These are phyloP conservation scores for Plectranthus barbatus DNA, from an alignment of 257 asterid species.

Conservation along the genomic window DNA sequence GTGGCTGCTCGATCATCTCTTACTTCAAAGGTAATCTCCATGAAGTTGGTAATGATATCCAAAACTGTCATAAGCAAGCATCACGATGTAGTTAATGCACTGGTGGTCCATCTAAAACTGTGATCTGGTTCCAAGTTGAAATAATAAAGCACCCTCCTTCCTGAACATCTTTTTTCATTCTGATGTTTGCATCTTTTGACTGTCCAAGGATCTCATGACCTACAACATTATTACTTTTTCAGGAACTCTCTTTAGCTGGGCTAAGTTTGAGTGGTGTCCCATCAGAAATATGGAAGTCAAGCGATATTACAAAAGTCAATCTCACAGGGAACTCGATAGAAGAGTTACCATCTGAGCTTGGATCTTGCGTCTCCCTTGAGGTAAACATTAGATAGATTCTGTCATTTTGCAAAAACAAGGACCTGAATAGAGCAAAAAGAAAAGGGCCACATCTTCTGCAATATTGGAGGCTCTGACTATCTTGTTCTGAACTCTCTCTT, in stretches of 20 bases:
- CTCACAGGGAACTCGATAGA: conserved; percentile 72
- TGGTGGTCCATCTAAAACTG: not conserved
- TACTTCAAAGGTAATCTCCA: conserved; percentile 61
- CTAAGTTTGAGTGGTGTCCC: conserved; percentile 62
- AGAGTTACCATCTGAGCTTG: conserved; percentile 74
- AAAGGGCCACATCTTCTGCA: not conserved
- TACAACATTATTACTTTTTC: conserved; percentile 23
- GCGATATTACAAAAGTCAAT: conserved; percentile 62
- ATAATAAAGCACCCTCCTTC: not conserved
- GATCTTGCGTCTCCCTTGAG: conserved; percentile 72
- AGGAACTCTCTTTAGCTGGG: conserved; percentile 79
- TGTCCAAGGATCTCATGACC: not conserved
- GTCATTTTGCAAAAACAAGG: conserved; percentile 2
- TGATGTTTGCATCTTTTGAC: conserved; percentile 9
- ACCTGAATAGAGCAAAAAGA: not conserved
- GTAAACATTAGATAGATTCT: conserved; percentile 31
- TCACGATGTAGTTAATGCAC: not conserved
- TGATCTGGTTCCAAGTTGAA: not conserved
- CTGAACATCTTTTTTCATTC: not conserved
- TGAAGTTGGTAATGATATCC: not conserved
- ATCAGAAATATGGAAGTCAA: conserved; percentile 67
- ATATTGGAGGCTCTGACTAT: not conserved
- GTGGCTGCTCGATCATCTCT: conserved; percentile 70
- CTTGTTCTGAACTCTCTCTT: conserved; percentile 8
- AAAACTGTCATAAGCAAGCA: not conserved